Conservation (phyloP, 441 rosid genomes). For the Aleurites moluccanus region DNA sequence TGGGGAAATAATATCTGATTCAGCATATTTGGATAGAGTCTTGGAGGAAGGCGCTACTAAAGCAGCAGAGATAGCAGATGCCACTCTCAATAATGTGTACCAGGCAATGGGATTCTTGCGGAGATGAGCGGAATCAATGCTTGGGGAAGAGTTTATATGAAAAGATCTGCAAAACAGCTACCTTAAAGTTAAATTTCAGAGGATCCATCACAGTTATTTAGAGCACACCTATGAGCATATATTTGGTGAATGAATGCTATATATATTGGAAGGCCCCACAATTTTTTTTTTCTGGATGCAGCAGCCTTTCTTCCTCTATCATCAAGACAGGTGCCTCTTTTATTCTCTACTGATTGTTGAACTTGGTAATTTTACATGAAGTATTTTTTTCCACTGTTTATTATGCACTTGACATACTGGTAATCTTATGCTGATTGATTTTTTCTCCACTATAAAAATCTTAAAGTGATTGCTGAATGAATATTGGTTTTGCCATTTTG, state of each 20-base stretch:
- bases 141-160: slow-evolving; percentile 8
- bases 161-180: slow-evolving; percentile 17
- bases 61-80: slow-evolving; percentile 69
- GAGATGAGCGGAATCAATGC: too few species aligned
- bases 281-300: neutral
- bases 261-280: slow-evolving; percentile 7
- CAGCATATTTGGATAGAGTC: slow-evolving; percentile 60
- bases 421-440: too few species aligned
- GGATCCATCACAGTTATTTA: slow-evolving; percentile 13
- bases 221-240: slow-evolving; percentile 17
- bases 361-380: neutral
- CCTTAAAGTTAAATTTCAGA: slow-evolving; percentile 18
- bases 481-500: neutral
- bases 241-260: slow-evolving; percentile 8
- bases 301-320: slow-evolving; percentile 7
- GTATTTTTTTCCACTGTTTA: too few species aligned
- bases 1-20: slow-evolving; percentile 62
- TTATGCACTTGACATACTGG: neutral
- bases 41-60: slow-evolving; percentile 62
- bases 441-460: neutral
- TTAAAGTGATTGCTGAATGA: neutral
- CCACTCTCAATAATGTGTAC: slow-evolving; percentile 54
- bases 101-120: slow-evolving; percentile 87
- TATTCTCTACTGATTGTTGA: slow-evolving; percentile 7
- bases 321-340: slow-evolving; percentile 13